Evolutionary conservation across 2,329 filamentous ascomycete species (phyloP), one percentile per base, ranked within the genome.

Genomic region (Scortechinia acanthostroma): DNA sequence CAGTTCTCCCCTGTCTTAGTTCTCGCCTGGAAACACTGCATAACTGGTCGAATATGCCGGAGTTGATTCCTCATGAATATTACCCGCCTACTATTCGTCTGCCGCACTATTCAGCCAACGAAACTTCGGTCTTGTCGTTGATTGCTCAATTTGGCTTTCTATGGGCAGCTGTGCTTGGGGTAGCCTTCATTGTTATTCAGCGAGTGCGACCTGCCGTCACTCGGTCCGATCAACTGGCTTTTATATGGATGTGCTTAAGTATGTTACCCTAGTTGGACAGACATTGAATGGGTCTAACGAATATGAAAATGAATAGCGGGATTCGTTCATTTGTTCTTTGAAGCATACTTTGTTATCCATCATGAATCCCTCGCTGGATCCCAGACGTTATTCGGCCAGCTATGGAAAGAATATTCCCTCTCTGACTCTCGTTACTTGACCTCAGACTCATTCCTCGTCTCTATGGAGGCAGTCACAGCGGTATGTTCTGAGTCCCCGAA

Each of bases 331-430:
- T 45, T 60, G 21, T 58, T 58, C 47, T 52, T 52, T 42, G 46
- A 53, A 71, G 70, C 73, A 21, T 75, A 76, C 58, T 76, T 71
- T 51, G 63, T 66, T 10, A 56, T 63, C 52, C 68, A 74, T 56
- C 63, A 63, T 37, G 48, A 55, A 44, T 48, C 56, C 47, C 67
- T 77, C 52, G 64, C 63, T 23, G 53, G 60, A 25, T 56, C 56
- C 23, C 56, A 56, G 21, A 59, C 69, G 51, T 51, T 76, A 23
- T 70, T 77, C 42, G 73, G 67, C 22, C 71, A 78, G 55, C 60
- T 76, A 1, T 78, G 75, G 74, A 78, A 77, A 53, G 74, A 78
- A 51, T 77, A 78, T 58, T 66, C 75, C 2, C 64, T 76, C 25
- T 74, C 71, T 5, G 75, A 78, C 56, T 76, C 72, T 2, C 69